Base-by-base conservation (phyloP, 1,284 basidiomycete species). In the Athelia sp. region DNA sequence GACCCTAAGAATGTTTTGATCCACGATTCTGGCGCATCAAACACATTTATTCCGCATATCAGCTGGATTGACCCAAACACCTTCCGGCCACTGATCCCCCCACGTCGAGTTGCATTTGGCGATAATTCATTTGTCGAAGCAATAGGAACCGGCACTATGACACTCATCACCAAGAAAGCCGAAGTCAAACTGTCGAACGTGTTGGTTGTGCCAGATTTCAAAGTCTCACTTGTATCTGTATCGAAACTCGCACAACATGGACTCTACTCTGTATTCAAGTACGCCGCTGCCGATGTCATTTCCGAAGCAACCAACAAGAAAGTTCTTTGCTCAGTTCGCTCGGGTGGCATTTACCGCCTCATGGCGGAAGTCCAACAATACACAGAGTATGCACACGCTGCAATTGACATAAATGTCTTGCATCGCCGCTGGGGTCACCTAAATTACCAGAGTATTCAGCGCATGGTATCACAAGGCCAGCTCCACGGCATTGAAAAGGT, bases 371-470 rank as follows among this genome's bases (percentile, higher is more conserved):
- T 26, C 6, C 15, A 23, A 23, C 8, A 8, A 8, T 44, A 44
- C 23, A 9, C 43, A 11, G 43, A 44, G 19, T 26, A 22, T 11
- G 43, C 43, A 23, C 21, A 22, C 22, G 21, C 24, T 44, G 8
- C 43, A 21, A 26, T 44, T n/a, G 43, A 55, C 34, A 55, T 61
- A 4, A 58, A 57, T 6, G 40, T 53, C 9, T 53, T 63, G 2
- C 61, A 66, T 42, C 48, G 55, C 2, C 52, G 52, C 2, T 50
- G 62, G 47, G 60, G 58, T 1, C 61, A 65, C 43, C 49, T 58
- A 1, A 47, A 51, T 3, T 26, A 46, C 1, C 29, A 50, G 1
- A 13, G 45, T 2, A 42, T 64, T 2, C 44, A 54, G 21, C 42
- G 52, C 1, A 60, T 66, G 59, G 57, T 62, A 0, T 17, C 29